A percentile compares a stretch with the other conserved stretches of the same genome.
These are phyloP conservation scores for Musa beccarii DNA, from an alignment of 176 grass and related monocot species.

Conservation along the genomic window DNA sequence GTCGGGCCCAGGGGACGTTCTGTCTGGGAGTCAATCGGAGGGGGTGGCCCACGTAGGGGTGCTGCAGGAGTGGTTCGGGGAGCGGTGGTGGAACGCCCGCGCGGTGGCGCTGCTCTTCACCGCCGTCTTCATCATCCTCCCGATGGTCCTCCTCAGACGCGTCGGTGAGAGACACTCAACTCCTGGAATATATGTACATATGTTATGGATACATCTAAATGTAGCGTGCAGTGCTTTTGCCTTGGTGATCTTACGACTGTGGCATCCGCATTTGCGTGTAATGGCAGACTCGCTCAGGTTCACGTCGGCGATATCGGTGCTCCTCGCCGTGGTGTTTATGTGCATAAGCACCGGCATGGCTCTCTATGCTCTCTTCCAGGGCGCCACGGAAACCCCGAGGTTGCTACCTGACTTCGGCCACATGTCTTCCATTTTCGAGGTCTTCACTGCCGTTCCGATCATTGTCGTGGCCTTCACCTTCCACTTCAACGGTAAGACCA, in stretches of 20 bases:
- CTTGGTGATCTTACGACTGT: no score
- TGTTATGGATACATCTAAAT: no score
- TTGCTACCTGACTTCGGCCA: constrained; percentile 60
- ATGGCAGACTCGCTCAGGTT: constrained; percentile 73
- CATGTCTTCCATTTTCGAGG: constrained; percentile 65
- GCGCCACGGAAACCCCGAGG: constrained; percentile 48
- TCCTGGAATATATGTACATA: no score
- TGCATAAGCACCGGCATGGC: constrained; percentile 66
- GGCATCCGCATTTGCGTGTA: no score
- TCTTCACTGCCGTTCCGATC: constrained; percentile 80
- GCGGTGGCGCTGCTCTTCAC: constrained; percentile 46
- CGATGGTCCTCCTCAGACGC: constrained; percentile 63
- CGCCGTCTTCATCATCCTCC: constrained; percentile 47
- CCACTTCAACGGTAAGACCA: constrained; percentile 80
- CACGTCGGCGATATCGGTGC: constrained; percentile 75
- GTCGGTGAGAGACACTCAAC: constrained; percentile 39
- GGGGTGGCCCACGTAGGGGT: constrained; percentile 52
- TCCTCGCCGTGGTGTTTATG: constrained; percentile 76
- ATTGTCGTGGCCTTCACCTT: constrained; percentile 93
- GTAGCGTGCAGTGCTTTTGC: no score
- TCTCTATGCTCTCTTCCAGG: constrained; percentile 57
- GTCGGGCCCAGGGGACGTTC: constrained; percentile 53
- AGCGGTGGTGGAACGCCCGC: constrained; percentile 64
- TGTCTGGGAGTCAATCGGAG: constrained; percentile 47
- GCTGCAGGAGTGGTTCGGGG: constrained; percentile 64